Conservation (phyloP, 2,329 filamentous ascomycete species). For the Talaromyces marneffei region DNA sequence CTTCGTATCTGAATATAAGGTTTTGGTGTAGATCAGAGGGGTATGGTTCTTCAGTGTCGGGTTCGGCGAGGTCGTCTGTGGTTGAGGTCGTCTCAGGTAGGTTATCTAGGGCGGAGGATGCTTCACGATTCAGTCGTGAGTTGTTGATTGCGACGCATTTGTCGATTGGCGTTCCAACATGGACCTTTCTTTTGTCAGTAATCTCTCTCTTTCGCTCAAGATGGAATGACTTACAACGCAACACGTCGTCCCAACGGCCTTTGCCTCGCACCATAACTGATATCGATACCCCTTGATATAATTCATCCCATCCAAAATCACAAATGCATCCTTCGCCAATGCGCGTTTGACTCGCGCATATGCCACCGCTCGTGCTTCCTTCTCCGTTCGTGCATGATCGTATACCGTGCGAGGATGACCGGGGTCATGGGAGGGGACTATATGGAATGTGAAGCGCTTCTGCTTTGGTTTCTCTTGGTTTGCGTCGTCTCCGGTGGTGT, state of each 20-base stretch:
- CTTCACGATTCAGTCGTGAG: conserved; percentile 23
- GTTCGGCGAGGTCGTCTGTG: conserved; percentile 11
- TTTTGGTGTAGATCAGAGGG: conserved; percentile 55
- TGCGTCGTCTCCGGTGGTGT: conserved; percentile 15
- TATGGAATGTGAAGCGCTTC: conserved; percentile 40
- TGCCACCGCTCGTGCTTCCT: conserved; percentile 57
- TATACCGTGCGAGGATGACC: conserved; percentile 49
- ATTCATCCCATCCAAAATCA: conserved; percentile 60
- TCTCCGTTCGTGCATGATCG: conserved; percentile 54
- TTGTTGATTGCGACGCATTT: conserved; percentile 53
- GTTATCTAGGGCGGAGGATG: conserved; percentile 4
- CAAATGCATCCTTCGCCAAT: conserved; percentile 53
- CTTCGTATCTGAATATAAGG: conserved; percentile 61
- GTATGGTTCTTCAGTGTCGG: conserved; percentile 39
- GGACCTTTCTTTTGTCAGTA: conserved; percentile 37
- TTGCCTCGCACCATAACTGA: conserved; percentile 62
- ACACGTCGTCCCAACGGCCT: conserved; percentile 55
- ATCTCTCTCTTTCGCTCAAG: not conserved
- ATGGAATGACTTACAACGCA: conserved; percentile 49
- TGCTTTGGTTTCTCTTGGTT: conserved; percentile 21
- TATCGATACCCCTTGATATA: conserved; percentile 66
- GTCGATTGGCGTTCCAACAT: conserved; percentile 53
- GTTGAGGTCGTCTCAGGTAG: conserved; percentile 9
- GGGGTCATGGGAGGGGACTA: conserved; percentile 36
- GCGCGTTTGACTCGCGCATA: conserved; percentile 57